Percentiles rank a stretch among this genome's conserved stretches.
Evolutionary conservation across 139 green algal genomes (phyloP).

Genomic region (Coelastrella sp.): DNA sequence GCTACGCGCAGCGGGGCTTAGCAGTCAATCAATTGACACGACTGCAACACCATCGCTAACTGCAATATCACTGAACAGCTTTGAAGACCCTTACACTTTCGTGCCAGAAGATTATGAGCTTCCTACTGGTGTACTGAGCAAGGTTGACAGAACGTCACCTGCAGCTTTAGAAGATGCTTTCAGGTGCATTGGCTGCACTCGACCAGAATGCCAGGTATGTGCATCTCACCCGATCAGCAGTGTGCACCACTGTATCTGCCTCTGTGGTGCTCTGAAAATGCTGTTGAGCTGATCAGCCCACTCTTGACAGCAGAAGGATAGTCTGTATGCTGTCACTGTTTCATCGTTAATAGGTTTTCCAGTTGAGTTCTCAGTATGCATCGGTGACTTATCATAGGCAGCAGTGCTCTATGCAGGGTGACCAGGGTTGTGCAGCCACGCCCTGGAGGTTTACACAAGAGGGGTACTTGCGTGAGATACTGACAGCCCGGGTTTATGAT

Average conservation of each 20-base stretch:
- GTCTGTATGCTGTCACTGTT: too few species aligned
- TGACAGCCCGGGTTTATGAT: constrained; percentile 97
- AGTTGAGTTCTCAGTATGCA: too few species aligned
- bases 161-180: constrained; percentile 68
- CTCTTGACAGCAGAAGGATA: too few species aligned
- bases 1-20: background rate
- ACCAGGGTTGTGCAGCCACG: constrained; percentile 69
- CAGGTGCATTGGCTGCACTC: constrained; percentile 79
- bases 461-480: constrained; percentile 92
- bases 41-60: background rate
- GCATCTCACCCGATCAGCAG: background rate
- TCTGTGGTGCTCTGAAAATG: too few species aligned
- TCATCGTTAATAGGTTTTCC: too few species aligned
- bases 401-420: constrained; percentile 50
- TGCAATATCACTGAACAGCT: constrained; percentile 22
- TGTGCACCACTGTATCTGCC: too few species aligned
- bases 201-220: constrained; percentile 75
- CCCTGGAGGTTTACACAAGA: constrained; percentile 72
- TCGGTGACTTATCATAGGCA: too few species aligned
- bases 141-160: constrained; percentile 53
- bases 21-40: background rate
- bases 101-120: constrained; percentile 73
- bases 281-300: too few species aligned
- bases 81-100: constrained; percentile 31
- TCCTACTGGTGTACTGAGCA: constrained; percentile 64